A percentile compares a stretch with the other conserved stretches of the same genome.
These are phyloP conservation scores for maize (Zea mays) DNA, from an alignment of 176 grass and related monocot genomes.

Conservation along the genomic window Zm-B73-REFERENCE-NAM-5.0 NC_050105.1:42806001-42806500, in stretches of 20 bases:
- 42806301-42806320: neutral
- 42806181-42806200: slow-evolving; percentile 38
- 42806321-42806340: neutral
- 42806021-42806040: slow-evolving; percentile 15
- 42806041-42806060: slow-evolving; percentile 14
- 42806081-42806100: slow-evolving; percentile 10
- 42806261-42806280: slow-evolving; percentile 20
- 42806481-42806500: slow-evolving; percentile 35
- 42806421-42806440: slow-evolving; percentile 24
- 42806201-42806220: slow-evolving; percentile 63
- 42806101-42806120: slow-evolving; percentile 80
- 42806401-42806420: neutral
- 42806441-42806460: slow-evolving; percentile 66
- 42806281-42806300: slow-evolving; percentile 9
- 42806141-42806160: slow-evolving; percentile 62
- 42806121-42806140: slow-evolving; percentile 75
- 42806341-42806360: slow-evolving; percentile 45
- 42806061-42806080: slow-evolving; percentile 24
- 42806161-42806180: slow-evolving; percentile 7
- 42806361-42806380: slow-evolving; percentile 76
- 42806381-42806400: slow-evolving; percentile 18
- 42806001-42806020: slow-evolving; percentile 19
- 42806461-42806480: slow-evolving; percentile 46
- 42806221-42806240: slow-evolving; percentile 51
- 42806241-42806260: slow-evolving; percentile 40